Conservation (phyloP, 163 green algal genomes). For the Chlorella variabilis region DNA sequence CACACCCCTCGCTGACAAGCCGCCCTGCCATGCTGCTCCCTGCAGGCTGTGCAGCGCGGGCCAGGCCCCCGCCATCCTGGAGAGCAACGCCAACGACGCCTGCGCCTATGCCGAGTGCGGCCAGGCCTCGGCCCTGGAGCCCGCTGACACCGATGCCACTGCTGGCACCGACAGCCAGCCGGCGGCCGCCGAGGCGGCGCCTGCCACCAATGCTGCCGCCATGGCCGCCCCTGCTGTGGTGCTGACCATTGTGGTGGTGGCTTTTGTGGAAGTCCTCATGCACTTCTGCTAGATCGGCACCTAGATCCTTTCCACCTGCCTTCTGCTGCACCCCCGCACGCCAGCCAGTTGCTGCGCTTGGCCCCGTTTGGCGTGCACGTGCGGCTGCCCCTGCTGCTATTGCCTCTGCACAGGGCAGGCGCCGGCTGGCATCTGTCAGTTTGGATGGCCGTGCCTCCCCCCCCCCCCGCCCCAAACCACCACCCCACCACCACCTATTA, state of each 20-base stretch:
- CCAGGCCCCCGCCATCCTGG: conserved; percentile 28
- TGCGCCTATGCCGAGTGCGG: conserved; percentile 43
- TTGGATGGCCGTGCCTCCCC: no score
- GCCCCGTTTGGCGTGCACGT: no score
- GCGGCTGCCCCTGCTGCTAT: no score
- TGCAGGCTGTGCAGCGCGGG: background rate
- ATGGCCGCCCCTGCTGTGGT: conserved; percentile 41
- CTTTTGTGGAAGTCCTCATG: conserved; percentile 44
- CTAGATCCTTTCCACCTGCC: background rate
- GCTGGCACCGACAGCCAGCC: no score
- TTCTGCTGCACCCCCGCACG: background rate
- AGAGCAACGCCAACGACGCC: conserved; percentile 25
- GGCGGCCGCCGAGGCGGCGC: background rate
- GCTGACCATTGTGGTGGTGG: conserved; percentile 29
- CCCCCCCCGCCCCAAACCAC: no score
- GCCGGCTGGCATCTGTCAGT: no score
- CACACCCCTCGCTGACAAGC: no score
- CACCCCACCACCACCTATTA: no score
- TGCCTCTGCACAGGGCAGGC: no score
- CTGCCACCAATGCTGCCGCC: background rate
- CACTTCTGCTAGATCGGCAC: conserved; percentile 35
- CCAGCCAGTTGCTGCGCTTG: no score
- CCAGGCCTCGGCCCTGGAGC: background rate
- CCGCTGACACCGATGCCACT: no score
- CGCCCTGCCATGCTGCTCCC: background rate